Base-by-base conservation (phyloP, 108 stramenopile species). In the Nitzschia sp. region DNA sequence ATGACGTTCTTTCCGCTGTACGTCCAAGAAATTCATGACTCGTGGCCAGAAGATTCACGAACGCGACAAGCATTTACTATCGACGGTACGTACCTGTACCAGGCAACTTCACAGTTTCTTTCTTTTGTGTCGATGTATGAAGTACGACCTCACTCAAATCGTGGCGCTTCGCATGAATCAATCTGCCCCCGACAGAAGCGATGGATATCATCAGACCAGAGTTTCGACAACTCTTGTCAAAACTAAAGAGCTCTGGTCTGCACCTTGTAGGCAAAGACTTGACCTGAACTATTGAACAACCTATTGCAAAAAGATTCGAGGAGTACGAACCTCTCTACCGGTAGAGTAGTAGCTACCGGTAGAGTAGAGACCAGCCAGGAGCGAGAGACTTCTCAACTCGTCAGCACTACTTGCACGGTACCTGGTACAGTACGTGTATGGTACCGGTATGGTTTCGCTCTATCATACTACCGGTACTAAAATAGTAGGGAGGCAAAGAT, bases 31-130 rank as follows among this genome's bases (percentile, higher is more conserved):
- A 72, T 88, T 15, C 77, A 77, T 41, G 58, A 79, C 13, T 69
- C 72, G 31, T 91, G 90, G 90, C 90, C 90, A 4, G 87, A 91
- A 58, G 69, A 72, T 44, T 78, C 74, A 3, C 72, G 84, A 1
- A 31, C 66, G 21, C 58, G 84, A 16, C 71, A 81, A 56, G 38
- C 76, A 5, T 73, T 81, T 17, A 55, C 71, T 17, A 81, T 85
- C 56, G 80, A 85, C 46, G 80, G 63, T 64, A 52, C 16, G 63
- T 48, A 9, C 9, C 38, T 41, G 38, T 41, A 9, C 9, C 38
- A 41, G 9, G 6, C 38, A 13, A 41, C 13, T n/a, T 50, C 48
- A 50, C 48, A 21, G 21, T 50, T 50, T 50, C 19, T 41, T 13
- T 41, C 38, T 13, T 6, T 41, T 41, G 38, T 41, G 6, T 41